Evolutionary conservation across 805 yeast species (phyloP), one percentile per base, ranked within the genome.

Genomic region (Wickerhamomyces silvicola): DNA sequence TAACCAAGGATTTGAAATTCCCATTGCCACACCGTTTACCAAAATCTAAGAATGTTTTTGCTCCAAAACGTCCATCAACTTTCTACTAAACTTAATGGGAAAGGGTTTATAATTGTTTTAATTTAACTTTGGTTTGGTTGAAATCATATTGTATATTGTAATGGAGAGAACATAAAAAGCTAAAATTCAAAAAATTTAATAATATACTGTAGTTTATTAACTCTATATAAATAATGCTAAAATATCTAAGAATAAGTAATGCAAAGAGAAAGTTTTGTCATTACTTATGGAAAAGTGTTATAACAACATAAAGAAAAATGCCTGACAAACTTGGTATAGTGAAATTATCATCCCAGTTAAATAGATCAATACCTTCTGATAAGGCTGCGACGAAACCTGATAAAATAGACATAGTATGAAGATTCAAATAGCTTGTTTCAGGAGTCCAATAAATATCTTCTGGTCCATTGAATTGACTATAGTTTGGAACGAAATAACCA

Each of bases 21-120:
- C 99, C 99, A 76, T 82, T 92, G 67, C 97, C 99, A 61, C 99
- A 92, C 95, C 90, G 97, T 77, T 78, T 88, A 67, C 82, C 75
- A 71, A 88, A 87, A 77, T 70, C 94, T 63, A 73, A 78, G 75
- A 75, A 80, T 70, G 69, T 86, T 67, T 92, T 73, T 78, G 75
- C 90, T 68, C 73, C 85, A 73, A 80, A 80, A 74, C 82, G 94
- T 72, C 97, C 97, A 68, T 67, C 95, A 60, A 92, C 99, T 66
- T 88, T 79, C 85, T 90, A 90, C 84, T 90, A 88, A 71, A 65
- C 52, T 28, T 18, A 14, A 35, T 29, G 32, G 24, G 31, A 24
- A 24, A 13, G 13, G 18, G 17, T 14, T 18, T 22, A 18, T 32
- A 17, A 18, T 23, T 19, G 31, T 32, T 33, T 38, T 28, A 31